phyloP scores from a whole-genome alignment of 2,329 filamentous ascomycete species.

The Aureobasidium sp. region DNA sequence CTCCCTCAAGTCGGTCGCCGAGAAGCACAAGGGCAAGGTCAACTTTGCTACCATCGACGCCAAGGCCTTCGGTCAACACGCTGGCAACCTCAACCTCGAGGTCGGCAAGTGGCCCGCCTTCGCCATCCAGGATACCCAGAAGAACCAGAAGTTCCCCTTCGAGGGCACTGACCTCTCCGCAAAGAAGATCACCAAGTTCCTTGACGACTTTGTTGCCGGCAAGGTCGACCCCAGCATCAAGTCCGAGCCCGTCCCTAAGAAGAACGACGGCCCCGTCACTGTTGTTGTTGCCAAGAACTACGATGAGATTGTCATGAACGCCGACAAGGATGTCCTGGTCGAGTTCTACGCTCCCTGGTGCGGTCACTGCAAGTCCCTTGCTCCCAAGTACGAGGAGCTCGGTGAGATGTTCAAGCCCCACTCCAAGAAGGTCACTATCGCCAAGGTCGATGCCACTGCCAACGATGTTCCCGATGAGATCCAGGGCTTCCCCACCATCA shows the following conservation, averaged over 20 bases:
- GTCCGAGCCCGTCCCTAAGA: conserved; percentile 93
- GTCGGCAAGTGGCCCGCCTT: conserved; percentile 93
- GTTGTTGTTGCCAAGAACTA: conserved; percentile 92
- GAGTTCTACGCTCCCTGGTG: conserved; percentile 96
- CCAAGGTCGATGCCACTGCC: conserved; percentile 89
- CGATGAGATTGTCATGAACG: conserved; percentile 81
- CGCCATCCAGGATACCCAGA: conserved; percentile 88
- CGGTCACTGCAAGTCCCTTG: conserved; percentile 61
- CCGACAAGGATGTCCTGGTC: conserved; percentile 91
- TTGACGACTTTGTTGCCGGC: conserved; percentile 74
- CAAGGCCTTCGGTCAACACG: conserved; percentile 87
- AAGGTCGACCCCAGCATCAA: conserved; percentile 96
- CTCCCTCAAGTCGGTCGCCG: conserved; percentile 73
- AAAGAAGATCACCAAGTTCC: conserved; percentile 69
- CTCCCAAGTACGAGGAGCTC: conserved; percentile 60
- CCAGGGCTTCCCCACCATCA: conserved; percentile 97
- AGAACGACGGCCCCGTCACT: conserved; percentile 79
- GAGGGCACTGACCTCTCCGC: conserved; percentile 59
- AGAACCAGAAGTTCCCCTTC: conserved; percentile 96
- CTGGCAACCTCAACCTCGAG: conserved; percentile 93
- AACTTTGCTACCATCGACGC: conserved; percentile 99
- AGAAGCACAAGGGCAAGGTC: conserved; percentile 87
- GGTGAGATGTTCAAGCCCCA: conserved; percentile 47
- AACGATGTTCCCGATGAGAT: conserved; percentile 98
- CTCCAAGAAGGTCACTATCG: conserved; percentile 56